Evolutionary conservation across 306 rosid species (phyloP).

Genomic region (Crataegus laevigata): DNA sequence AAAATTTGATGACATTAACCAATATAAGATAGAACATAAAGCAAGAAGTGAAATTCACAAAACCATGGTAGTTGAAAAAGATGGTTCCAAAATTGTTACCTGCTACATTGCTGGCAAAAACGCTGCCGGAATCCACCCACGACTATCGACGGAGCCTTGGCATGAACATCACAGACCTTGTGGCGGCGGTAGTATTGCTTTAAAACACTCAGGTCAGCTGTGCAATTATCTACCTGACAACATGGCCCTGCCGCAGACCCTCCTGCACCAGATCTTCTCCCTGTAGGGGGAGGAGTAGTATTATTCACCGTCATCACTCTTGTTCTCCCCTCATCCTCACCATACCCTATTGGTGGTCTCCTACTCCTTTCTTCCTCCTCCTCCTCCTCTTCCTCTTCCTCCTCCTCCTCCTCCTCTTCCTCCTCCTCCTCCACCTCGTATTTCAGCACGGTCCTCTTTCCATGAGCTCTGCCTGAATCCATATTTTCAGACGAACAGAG

Average conservation of each 20-base stretch:
- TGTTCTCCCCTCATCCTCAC: slow-evolving; percentile 44
- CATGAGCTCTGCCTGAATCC: slow-evolving; percentile 54
- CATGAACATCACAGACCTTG: slow-evolving; percentile 82
- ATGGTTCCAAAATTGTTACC: slow-evolving; percentile 26
- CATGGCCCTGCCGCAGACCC: slow-evolving; percentile 36
- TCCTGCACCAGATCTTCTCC: slow-evolving; percentile 44
- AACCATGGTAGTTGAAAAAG: too few species aligned
- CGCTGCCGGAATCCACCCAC: slow-evolving; percentile 52
- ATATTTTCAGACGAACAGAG: slow-evolving; percentile 18
- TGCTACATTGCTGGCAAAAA: slow-evolving; percentile 99
- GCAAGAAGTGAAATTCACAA: too few species aligned
- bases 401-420: slow-evolving; percentile 28
- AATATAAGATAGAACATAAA: too few species aligned
- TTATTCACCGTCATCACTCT: slow-evolving; percentile 10
- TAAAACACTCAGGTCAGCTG: slow-evolving; percentile 58
- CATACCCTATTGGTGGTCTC: slow-evolving; percentile 20
- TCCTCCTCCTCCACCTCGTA: slow-evolving; percentile 31
- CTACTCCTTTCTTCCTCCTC: slow-evolving; percentile 29
- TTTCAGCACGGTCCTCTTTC: slow-evolving; percentile 36
- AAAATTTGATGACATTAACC: too few species aligned
- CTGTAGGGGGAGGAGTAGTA: neutral
- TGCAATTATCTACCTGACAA: slow-evolving; percentile 69
- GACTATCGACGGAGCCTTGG: slow-evolving; percentile 60
- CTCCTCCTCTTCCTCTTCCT: slow-evolving; percentile 32
- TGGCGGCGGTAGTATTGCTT: slow-evolving; percentile 75